Percentiles rank a stretch among this genome's conserved stretches.
phyloP scores from a whole-genome alignment of 1,284 basidiomycete species.

The Apiotrichum sp. region DNA sequence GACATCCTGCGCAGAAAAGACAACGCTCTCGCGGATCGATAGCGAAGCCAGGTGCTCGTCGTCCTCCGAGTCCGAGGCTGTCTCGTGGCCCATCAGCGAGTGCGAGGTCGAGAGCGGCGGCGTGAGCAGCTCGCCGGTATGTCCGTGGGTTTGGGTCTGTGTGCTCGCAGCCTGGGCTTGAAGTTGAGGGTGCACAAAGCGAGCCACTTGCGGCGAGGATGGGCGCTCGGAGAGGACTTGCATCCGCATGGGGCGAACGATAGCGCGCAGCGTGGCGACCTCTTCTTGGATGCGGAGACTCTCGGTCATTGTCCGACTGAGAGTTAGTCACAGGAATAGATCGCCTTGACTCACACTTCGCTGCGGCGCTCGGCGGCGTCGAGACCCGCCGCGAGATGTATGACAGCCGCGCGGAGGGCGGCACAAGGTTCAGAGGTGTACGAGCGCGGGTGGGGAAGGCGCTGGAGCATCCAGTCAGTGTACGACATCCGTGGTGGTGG shows the following conservation, averaged over 20 bases:
- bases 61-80: constrained; percentile 5
- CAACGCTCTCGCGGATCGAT: constrained; percentile 20
- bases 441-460: background rate
- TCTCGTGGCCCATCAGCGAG: constrained; percentile 1
- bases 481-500: constrained; percentile 3
- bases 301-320: constrained; percentile 56
- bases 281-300: constrained; percentile 67
- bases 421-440: constrained; percentile 1
- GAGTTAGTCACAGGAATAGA: background rate
- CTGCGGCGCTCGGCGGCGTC: constrained; percentile 33
- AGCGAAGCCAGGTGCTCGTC: constrained; percentile 2
- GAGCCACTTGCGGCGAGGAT: constrained; percentile 5
- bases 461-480: constrained; percentile 9
- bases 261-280: constrained; percentile 63
- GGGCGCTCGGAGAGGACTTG: constrained; percentile 35
- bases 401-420: constrained; percentile 20
- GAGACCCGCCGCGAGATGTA: constrained; percentile 30
- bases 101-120: constrained; percentile 3
- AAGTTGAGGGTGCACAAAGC: constrained; percentile 2
- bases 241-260: constrained; percentile 70
- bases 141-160: background rate
- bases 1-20: constrained; percentile 15
- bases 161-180: background rate
- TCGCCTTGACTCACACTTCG: constrained; percentile 26
- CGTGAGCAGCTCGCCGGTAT: constrained; percentile 1